A percentile compares a stretch with the other conserved stretches of the same genome.
Conservation (phyloP, 192 early-diverging fungal genomes). For the Glomus cerebriforme region DNA sequence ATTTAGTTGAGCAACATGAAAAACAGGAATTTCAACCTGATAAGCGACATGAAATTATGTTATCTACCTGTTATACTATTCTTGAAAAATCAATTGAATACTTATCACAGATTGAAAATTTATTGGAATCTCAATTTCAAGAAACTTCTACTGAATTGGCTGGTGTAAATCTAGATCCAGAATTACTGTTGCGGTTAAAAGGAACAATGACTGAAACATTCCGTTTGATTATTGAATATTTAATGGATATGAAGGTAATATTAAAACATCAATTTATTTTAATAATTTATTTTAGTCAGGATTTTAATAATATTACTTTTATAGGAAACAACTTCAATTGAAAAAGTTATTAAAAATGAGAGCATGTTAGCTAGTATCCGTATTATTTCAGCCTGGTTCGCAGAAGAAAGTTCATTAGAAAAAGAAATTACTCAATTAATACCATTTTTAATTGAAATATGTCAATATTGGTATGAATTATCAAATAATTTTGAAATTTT, state of each 20-base stretch:
- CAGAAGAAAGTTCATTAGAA: slow-evolving; percentile 26
- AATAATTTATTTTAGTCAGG: too few relatives aligned
- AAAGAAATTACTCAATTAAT: slow-evolving; percentile 13
- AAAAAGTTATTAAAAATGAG: neutral
- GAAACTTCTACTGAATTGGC: slow-evolving; percentile 7
- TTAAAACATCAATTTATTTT: neutral
- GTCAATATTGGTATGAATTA: neutral
- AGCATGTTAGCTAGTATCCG: slow-evolving; percentile 26
- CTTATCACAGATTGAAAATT: slow-evolving; percentile 26
- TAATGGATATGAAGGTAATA: slow-evolving; percentile 27
- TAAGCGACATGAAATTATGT: slow-evolving; percentile 36
- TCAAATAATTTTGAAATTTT: neutral
- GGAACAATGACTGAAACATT: slow-evolving; percentile 41
- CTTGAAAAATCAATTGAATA: slow-evolving; percentile 45
- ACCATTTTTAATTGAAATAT: slow-evolving; percentile 21
- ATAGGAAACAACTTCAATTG: neutral
- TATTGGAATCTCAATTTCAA: slow-evolving; percentile 31
- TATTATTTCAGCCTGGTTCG: slow-evolving; percentile 12
- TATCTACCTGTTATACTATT: slow-evolving; percentile 46
- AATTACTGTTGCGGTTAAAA: slow-evolving; percentile 38
- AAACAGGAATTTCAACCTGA: slow-evolving; percentile 20
- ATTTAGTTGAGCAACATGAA: slow-evolving; percentile 34
- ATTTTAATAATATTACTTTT: neutral
- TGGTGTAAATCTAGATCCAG: slow-evolving; percentile 33
- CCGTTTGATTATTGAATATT: slow-evolving; percentile 39